Conservation (phyloP, 2,329 filamentous ascomycete species). For the Macroventuria anomochaeta region DNA sequence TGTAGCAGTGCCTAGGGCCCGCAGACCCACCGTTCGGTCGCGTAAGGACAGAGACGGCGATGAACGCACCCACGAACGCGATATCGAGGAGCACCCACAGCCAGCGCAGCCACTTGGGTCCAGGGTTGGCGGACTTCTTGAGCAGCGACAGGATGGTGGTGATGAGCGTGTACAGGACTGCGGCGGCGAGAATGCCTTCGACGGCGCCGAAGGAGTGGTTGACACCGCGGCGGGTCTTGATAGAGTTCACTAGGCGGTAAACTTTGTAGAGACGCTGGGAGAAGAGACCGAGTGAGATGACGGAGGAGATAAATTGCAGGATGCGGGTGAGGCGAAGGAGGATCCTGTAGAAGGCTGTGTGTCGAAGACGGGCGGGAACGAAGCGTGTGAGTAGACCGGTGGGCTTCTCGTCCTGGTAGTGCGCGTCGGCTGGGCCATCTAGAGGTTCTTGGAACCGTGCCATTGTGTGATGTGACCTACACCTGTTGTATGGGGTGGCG, state of each 20-base stretch:
- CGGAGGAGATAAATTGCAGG: conserved; percentile 54
- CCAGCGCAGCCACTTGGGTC: conserved; percentile 47
- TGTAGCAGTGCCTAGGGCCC: conserved; percentile 46
- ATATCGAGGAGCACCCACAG: conserved; percentile 51
- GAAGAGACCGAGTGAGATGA: conserved; percentile 54
- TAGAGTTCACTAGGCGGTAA: conserved; percentile 46
- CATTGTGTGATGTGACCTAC: conserved; percentile 14
- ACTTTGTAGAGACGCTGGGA: conserved; percentile 52
- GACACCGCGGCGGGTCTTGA: conserved; percentile 38
- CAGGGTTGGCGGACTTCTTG: conserved; percentile 41
- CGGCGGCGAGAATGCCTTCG: conserved; percentile 55
- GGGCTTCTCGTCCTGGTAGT: conserved; percentile 23
- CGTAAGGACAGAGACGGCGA: conserved; percentile 53
- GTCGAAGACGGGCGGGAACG: conserved; percentile 34
- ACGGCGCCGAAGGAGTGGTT: conserved; percentile 49
- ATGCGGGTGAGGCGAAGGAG: conserved; percentile 50
- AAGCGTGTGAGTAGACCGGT: conserved; percentile 43
- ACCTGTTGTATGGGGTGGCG: too few relatives aligned
- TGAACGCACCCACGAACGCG: conserved; percentile 50
- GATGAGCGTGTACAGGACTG: conserved; percentile 53
- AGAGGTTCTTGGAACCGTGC: conserved; percentile 16
- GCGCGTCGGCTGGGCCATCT: conserved; percentile 20
- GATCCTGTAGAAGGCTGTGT: conserved; percentile 30
- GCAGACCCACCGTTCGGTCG: conserved; percentile 44
- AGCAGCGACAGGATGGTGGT: conserved; percentile 45